phyloP scores from a whole-genome alignment of 164 flowering plant genomes.

The Cinnamomum chago region DNA sequence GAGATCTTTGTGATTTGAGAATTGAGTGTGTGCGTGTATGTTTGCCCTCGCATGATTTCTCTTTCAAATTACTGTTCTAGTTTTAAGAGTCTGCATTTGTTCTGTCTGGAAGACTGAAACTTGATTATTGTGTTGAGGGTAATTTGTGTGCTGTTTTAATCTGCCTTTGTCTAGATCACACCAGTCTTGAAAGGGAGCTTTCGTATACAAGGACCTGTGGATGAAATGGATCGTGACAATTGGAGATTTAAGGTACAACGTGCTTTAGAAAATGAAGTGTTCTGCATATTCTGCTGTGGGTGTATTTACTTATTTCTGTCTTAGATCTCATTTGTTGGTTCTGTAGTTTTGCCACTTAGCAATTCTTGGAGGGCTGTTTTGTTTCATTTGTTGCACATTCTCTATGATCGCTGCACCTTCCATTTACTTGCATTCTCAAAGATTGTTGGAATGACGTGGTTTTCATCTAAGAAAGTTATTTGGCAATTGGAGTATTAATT shows the following conservation, averaged over 20 bases:
- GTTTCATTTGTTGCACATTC: no score
- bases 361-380: not conserved
- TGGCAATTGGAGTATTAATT: no score
- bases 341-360: not conserved
- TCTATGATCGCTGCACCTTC: no score
- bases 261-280: not conserved
- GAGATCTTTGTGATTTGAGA: no score
- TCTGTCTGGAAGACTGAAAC: not conserved
- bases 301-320: not conserved
- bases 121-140: not conserved
- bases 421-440: no score
- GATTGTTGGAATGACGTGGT: no score
- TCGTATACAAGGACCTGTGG: constrained; percentile 41
- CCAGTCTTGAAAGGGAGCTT: constrained; percentile 43
- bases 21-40: not conserved
- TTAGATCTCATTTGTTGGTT: not conserved
- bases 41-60: not conserved
- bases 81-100: not conserved
- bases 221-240: constrained; percentile 25
- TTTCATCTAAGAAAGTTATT: no score
- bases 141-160: constrained; percentile 1
- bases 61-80: not conserved
- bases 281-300: no score
- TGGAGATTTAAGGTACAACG: constrained; percentile 47
- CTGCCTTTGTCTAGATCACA: constrained; percentile 38